A percentile compares a stretch with the other conserved stretches of the same genome.
phyloP scores from a whole-genome alignment of 2,329 filamentous ascomycete genomes.

The Trichoderma breve region DNA sequence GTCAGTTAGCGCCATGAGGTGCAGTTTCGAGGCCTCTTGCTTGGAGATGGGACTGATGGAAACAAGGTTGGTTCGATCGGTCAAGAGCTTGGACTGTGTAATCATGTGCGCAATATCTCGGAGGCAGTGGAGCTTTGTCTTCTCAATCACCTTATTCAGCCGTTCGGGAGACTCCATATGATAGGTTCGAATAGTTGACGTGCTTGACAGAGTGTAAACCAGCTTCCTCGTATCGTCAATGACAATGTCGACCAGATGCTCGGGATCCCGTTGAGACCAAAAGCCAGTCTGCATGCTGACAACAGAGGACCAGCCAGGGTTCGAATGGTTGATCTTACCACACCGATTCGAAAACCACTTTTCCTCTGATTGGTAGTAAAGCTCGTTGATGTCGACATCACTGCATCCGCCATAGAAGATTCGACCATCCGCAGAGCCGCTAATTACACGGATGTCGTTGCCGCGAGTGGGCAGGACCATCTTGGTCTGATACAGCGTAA shows the following conservation, averaged over 20 bases:
- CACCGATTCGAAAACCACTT: conserved; percentile 91
- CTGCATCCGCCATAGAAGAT: conserved; percentile 86
- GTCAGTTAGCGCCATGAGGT: conserved; percentile 85
- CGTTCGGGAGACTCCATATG: conserved; percentile 69
- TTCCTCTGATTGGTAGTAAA: conserved; percentile 96
- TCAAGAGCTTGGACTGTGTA: conserved; percentile 67
- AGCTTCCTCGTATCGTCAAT: conserved; percentile 86
- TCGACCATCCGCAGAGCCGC: conserved; percentile 78
- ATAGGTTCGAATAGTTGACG: conserved; percentile 87
- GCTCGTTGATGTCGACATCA: conserved; percentile 87
- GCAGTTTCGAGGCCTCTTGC: conserved; percentile 75
- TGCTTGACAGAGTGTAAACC: conserved; percentile 85
- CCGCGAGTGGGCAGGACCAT: conserved; percentile 78
- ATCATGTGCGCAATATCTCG: conserved; percentile 85
- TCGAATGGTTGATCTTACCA: conserved; percentile 85
- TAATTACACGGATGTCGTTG: conserved; percentile 73
- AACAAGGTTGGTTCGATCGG: conserved; percentile 69
- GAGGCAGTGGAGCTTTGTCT: conserved; percentile 59
- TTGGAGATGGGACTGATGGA: conserved; percentile 82
- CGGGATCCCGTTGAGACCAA: conserved; percentile 52
- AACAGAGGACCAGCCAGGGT: conserved; percentile 66
- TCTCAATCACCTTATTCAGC: conserved; percentile 63
- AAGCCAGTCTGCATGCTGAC: conserved; percentile 51
- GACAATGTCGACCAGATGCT: conserved; percentile 73
- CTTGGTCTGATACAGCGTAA: conserved; percentile 83